These are phyloP conservation scores for Trichoderma afroharzianum DNA, from an alignment of 2,329 filamentous ascomycete genomes.

Conservation along the genomic window DNA sequence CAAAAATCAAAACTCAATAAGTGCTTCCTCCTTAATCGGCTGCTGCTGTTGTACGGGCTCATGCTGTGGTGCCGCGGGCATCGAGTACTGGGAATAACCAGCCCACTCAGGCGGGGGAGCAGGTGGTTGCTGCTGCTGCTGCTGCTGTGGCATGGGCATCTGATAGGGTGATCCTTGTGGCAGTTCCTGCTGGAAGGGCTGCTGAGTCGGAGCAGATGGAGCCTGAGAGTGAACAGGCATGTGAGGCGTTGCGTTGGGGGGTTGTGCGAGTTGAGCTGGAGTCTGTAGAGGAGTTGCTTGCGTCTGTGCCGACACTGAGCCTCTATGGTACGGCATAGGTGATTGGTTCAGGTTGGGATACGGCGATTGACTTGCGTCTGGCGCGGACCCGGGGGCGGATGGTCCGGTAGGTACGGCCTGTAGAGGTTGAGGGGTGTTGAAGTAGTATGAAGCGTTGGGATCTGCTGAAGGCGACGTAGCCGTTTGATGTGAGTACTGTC, in stretches of 20 bases:
- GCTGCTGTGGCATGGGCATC: conserved; percentile 29
- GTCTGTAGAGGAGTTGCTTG: conserved; percentile 32
- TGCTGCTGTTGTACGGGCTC: conserved; percentile 35
- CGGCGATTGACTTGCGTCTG: conserved; percentile 45
- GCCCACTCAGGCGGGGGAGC: conserved; percentile 41
- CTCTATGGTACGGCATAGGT: conserved; percentile 42
- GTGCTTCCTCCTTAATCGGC: conserved; percentile 66
- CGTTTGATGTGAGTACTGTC: conserved; percentile 31
- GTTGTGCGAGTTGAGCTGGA: conserved; percentile 30
- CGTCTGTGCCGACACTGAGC: conserved; percentile 36
- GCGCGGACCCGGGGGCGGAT: conserved; percentile 36
- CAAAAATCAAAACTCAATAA: conserved; percentile 66
- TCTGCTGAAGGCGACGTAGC: conserved; percentile 39
- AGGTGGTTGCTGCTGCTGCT: conserved; percentile 31
- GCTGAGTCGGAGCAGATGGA: not conserved
- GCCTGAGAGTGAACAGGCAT: conserved; percentile 16
- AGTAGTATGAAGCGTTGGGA: conserved; percentile 57
- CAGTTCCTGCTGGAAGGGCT: conserved; percentile 11
- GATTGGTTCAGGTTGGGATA: conserved; percentile 50
- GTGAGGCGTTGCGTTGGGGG: conserved; percentile 23
- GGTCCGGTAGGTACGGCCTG: conserved; percentile 28
- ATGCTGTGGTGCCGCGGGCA: conserved; percentile 57
- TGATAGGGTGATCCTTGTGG: conserved; percentile 22
- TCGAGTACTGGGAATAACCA: conserved; percentile 56
- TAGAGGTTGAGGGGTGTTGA: conserved; percentile 38